Conservation (phyloP, 495 filamentous ascomycete species). For the Lichina pygmaea region DNA sequence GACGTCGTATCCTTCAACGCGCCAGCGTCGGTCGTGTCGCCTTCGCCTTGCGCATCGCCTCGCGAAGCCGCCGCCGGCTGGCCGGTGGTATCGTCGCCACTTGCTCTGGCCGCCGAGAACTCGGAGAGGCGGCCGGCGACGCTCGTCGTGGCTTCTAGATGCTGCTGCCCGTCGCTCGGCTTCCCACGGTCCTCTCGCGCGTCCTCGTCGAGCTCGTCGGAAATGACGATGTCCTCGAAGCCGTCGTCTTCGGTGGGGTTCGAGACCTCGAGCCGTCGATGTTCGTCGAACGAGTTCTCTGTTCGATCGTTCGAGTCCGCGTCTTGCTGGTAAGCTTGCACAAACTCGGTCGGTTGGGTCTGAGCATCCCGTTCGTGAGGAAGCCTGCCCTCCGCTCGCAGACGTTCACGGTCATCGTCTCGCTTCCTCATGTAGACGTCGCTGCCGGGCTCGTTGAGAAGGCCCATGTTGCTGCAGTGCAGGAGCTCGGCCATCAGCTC, state of each 20-base stretch:
- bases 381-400: conserved; percentile 40
- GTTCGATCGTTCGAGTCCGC: conserved; percentile 5
- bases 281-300: conserved; percentile 18
- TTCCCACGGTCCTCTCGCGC: conserved; percentile 19
- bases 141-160: too few relatives aligned
- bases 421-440: conserved; percentile 63
- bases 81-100: too few relatives aligned
- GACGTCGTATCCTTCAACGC: too few relatives aligned
- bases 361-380: conserved; percentile 14
- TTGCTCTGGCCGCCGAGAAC: too few relatives aligned
- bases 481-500: conserved; percentile 95
- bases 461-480: conserved; percentile 96
- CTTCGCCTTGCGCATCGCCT: too few relatives aligned
- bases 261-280: conserved; percentile 31
- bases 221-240: conserved; percentile 69
- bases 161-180: too few relatives aligned
- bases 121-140: too few relatives aligned
- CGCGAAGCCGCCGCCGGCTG: too few relatives aligned
- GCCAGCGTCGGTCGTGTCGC: too few relatives aligned
- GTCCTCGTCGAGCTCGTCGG: conserved; percentile 38
- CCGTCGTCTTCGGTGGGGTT: conserved; percentile 74
- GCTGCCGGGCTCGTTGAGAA: conserved; percentile 79
- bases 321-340: conserved; percentile 9
- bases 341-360: conserved; percentile 20
- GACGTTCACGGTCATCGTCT: conserved; percentile 52